Evolutionary conservation across 2,329 filamentous ascomycete genomes (phyloP).

Genomic region (Claviceps lovelessii): DNA sequence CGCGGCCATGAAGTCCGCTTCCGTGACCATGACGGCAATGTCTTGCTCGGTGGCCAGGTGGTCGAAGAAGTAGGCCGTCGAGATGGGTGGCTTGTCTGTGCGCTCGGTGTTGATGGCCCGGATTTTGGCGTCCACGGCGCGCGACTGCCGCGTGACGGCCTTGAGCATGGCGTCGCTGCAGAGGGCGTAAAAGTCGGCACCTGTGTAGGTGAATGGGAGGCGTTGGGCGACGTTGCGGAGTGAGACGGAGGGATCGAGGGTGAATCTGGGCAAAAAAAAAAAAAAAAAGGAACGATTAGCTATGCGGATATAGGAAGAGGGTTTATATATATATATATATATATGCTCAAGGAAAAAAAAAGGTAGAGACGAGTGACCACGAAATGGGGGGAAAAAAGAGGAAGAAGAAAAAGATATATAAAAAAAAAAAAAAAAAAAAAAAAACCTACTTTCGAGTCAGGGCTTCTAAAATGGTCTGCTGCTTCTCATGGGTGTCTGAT

Average conservation of each 20-base stretch:
- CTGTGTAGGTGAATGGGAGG: slow-evolving; percentile 91
- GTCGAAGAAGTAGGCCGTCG: slow-evolving; percentile 91
- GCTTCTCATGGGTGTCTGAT: slow-evolving; percentile 92
- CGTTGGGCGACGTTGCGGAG: slow-evolving; percentile 58
- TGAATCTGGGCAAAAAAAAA: slow-evolving; percentile 52
- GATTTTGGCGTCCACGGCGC: slow-evolving; percentile 72
- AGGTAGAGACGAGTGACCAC: background rate
- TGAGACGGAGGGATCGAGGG: slow-evolving; percentile 64
- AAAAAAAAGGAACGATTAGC: no score
- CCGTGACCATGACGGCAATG: slow-evolving; percentile 72
- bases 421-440: background rate
- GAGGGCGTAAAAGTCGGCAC: slow-evolving; percentile 90
- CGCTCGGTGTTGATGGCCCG: slow-evolving; percentile 45
- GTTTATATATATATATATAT: no score
- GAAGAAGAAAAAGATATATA: background rate
- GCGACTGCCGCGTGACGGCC: slow-evolving; percentile 82
- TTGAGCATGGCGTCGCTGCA: slow-evolving; percentile 99
- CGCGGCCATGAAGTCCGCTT: slow-evolving; percentile 74
- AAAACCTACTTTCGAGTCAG: slow-evolving; percentile 67
- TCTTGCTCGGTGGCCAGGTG: slow-evolving; percentile 74
- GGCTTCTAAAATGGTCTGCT: slow-evolving; percentile 84
- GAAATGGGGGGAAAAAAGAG: no score
- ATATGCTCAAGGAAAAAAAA: no score
- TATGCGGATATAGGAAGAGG: background rate
- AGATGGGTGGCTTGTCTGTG: slow-evolving; percentile 36